phyloP scores from a whole-genome alignment of 75 land plant genomes.

The Azolla pinnata region DNA sequence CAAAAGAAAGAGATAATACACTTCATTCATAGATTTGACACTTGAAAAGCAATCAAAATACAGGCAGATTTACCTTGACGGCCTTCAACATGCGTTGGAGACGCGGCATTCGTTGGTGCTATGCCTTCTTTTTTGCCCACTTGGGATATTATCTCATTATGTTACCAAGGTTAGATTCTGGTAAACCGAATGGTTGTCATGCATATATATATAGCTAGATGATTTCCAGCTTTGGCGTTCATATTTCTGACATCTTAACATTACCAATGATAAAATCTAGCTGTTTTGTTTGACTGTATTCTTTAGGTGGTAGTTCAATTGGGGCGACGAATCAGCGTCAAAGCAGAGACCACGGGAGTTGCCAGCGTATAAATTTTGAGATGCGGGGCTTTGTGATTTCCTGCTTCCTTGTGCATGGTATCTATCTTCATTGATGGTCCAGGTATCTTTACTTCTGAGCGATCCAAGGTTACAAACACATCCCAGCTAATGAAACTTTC shows the following conservation, averaged over 20 bases:
- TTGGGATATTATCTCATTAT: slow-evolving; percentile 68
- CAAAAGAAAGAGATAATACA: background rate
- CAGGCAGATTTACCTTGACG: slow-evolving; percentile 89
- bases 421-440: too few species aligned
- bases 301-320: too few species aligned
- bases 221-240: background rate
- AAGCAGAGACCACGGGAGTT: too few species aligned
- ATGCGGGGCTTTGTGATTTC: too few species aligned
- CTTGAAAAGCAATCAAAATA: background rate
- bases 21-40: slow-evolving; percentile 7
- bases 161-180: slow-evolving; percentile 53
- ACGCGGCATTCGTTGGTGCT: slow-evolving; percentile 84
- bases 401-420: too few species aligned
- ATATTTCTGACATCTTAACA: background rate
- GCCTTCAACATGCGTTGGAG: slow-evolving; percentile 59
- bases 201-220: background rate
- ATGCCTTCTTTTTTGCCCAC: slow-evolving; percentile 82
- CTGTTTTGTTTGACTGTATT: too few species aligned
- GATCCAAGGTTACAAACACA: too few species aligned
- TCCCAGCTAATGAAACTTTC: too few species aligned
- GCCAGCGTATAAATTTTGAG: too few species aligned
- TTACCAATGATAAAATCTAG: background rate
- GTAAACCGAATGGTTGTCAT: background rate
- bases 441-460: too few species aligned
- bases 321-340: too few species aligned